Evolutionary conservation across 129 eudicot species (phyloP).

Genomic region (Helianthus annuus): DNA sequence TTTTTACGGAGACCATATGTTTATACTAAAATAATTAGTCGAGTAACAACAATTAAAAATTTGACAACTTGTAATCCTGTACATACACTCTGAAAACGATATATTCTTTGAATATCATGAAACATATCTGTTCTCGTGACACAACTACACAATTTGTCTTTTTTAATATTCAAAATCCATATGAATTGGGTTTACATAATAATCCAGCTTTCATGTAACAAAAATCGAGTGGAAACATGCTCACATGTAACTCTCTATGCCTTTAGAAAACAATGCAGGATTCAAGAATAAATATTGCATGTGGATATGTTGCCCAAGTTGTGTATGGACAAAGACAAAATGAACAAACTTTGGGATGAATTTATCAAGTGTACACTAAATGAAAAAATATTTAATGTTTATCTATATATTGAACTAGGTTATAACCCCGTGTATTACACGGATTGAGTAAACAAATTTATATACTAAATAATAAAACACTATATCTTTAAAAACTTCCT

Average conservation of each 20-base stretch:
- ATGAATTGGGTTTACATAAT: constrained; percentile 24
- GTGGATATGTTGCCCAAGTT: constrained; percentile 42
- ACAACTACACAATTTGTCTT: not conserved
- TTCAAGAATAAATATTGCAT: constrained; percentile 33
- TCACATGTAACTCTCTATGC: constrained; percentile 36
- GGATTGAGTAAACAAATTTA: too few relatives aligned
- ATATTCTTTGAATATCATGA: not conserved
- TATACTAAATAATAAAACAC: too few relatives aligned
- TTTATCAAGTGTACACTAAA: not conserved
- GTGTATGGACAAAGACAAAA: constrained; percentile 35
- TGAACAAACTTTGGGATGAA: constrained; percentile 26
- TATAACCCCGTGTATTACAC: too few relatives aligned
- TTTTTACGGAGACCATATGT: too few relatives aligned
- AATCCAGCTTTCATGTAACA: constrained; percentile 28
- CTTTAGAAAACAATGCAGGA: constrained; percentile 19
- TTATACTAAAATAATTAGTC: too few relatives aligned
- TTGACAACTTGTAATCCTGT: not conserved
- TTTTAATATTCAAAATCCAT: not conserved
- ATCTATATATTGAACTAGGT: not conserved
- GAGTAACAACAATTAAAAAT: not conserved
- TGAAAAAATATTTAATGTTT: not conserved
- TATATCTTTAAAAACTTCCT: too few relatives aligned
- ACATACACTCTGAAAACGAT: not conserved
- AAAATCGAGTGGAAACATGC: constrained; percentile 33
- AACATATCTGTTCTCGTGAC: not conserved